Conservation (phyloP, 345 rosid species). For the Salix viminalis region DNA sequence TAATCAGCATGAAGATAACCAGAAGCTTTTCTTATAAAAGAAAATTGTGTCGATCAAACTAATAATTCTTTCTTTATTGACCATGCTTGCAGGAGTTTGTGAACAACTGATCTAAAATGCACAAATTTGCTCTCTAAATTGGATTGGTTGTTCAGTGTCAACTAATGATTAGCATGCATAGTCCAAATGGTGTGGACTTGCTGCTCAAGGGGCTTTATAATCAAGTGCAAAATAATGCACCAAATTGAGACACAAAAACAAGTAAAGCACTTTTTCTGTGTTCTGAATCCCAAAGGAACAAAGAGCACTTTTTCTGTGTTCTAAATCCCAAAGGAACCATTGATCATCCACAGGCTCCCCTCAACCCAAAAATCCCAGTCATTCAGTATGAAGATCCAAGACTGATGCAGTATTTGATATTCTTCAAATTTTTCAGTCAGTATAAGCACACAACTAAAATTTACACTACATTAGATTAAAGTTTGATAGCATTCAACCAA, state of each 20-base stretch:
- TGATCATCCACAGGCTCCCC: not conserved
- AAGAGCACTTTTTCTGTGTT: not conserved
- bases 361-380: not conserved
- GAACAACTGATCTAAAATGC: not conserved
- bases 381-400: not conserved
- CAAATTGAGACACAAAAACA: not conserved
- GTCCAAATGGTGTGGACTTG: not conserved
- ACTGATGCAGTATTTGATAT: not conserved
- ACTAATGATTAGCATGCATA: not conserved
- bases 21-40: not conserved
- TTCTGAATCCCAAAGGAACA: not conserved
- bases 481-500: not conserved
- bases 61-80: not conserved
- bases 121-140: not conserved
- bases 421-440: not conserved
- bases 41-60: not conserved
- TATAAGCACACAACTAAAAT: not conserved
- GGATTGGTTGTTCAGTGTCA: not conserved
- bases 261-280: not conserved
- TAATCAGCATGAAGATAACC: constrained; percentile 1
- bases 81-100: not conserved
- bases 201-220: not conserved
- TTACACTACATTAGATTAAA: not conserved
- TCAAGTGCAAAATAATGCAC: not conserved
- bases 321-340: not conserved